phyloP scores from a whole-genome alignment of 2,329 filamentous ascomycete genomes.

The Colletotrichum destructivum region DNA sequence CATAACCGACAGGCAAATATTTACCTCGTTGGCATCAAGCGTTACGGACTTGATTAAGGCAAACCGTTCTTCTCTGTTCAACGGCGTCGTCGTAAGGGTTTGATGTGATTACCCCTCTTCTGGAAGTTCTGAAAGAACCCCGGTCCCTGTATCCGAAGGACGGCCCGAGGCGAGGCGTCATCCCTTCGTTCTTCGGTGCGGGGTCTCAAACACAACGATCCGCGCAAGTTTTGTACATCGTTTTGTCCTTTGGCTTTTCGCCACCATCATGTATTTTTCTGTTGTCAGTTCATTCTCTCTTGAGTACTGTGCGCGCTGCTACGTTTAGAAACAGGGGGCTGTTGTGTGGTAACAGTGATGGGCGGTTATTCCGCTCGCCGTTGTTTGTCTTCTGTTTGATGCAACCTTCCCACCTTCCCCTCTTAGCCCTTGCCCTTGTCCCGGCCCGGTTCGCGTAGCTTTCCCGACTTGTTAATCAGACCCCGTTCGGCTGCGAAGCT shows the following conservation, averaged over 20 bases:
- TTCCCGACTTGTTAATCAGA: conserved; percentile 29
- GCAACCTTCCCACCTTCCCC: not conserved
- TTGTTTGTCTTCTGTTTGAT: not conserved
- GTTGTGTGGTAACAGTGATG: not conserved
- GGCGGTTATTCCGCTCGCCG: conserved; percentile 9
- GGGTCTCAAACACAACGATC: conserved; percentile 8
- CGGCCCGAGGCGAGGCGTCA: conserved; percentile 37
- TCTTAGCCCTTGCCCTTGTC: conserved; percentile 14
- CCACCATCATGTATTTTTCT: not conserved
- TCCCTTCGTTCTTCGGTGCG: conserved; percentile 22
- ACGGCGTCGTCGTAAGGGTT: not conserved
- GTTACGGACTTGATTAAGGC: not conserved
- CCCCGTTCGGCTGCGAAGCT: conserved; percentile 16
- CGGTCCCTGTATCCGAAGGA: conserved; percentile 39
- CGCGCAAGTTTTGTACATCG: conserved; percentile 6
- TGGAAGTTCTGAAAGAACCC: conserved; percentile 14
- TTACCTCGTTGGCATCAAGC: not conserved
- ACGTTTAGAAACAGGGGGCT: conserved; percentile 5
- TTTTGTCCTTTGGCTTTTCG: not conserved
- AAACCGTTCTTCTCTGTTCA: not conserved
- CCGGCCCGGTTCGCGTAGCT: conserved; percentile 12
- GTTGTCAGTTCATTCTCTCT: not conserved
- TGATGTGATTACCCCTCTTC: conserved; percentile 24
- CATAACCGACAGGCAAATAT: not conserved
- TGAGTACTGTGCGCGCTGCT: not conserved